Evolutionary conservation across 345 rosid genomes (phyloP).

Genomic region (Ceriops zippeliana): DNA sequence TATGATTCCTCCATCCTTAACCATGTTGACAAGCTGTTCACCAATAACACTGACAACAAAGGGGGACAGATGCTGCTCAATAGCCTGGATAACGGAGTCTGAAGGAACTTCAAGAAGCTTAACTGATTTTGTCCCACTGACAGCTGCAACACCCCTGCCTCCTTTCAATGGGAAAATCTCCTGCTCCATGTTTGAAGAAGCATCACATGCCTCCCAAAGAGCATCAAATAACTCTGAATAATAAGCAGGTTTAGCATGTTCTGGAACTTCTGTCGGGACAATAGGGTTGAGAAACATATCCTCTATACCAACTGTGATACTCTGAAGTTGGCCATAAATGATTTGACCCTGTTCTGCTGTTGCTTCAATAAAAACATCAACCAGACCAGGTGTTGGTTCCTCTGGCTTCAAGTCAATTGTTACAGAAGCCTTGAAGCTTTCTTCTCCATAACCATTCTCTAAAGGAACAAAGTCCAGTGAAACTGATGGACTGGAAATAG

Average conservation of each 20-base stretch:
- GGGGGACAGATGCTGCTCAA: slow-evolving; percentile 54
- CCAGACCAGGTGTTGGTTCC: slow-evolving; percentile 91
- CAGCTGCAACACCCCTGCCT: slow-evolving; percentile 68
- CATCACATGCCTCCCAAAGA: slow-evolving; percentile 84
- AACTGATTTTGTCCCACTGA: slow-evolving; percentile 83
- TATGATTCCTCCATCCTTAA: slow-evolving; percentile 65
- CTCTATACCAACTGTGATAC: slow-evolving; percentile 75
- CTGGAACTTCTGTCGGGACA: slow-evolving; percentile 50
- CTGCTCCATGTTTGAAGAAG: slow-evolving; percentile 65
- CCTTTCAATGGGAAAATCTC: slow-evolving; percentile 73
- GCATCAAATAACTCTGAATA: slow-evolving; percentile 61
- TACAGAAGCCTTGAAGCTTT: slow-evolving; percentile 57
- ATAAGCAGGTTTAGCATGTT: slow-evolving; percentile 49
- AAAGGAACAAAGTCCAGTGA: slow-evolving; percentile 47
- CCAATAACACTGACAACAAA: slow-evolving; percentile 77
- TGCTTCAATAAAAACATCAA: slow-evolving; percentile 82
- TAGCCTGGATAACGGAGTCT: slow-evolving; percentile 42
- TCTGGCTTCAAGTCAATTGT: slow-evolving; percentile 67
- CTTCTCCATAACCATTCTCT: slow-evolving; percentile 42
- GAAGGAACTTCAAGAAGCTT: slow-evolving; percentile 81
- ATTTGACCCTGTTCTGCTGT: slow-evolving; percentile 79
- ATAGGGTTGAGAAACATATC: slow-evolving; percentile 90
- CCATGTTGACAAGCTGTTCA: slow-evolving; percentile 56
- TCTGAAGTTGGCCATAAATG: slow-evolving; percentile 67
- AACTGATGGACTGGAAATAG: slow-evolving; percentile 28